Base-by-base conservation (phyloP, 164 flowering plant genomes). In the Pachysandra terminalis region DNA sequence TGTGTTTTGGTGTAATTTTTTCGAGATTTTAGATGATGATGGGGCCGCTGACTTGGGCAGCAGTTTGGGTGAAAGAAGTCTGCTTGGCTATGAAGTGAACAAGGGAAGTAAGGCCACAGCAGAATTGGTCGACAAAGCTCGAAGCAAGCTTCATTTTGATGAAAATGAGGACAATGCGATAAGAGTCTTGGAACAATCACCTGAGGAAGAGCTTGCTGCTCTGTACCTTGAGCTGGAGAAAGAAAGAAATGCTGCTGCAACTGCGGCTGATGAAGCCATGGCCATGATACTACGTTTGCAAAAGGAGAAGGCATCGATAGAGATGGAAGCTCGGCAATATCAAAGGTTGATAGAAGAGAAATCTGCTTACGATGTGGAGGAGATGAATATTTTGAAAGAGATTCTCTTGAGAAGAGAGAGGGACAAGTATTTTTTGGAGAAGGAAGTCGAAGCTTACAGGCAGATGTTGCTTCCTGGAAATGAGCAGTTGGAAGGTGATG, bases 241-340 rank as follows among this genome's bases (percentile, higher is more conserved):
- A 78, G 99, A 95, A 80, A 90, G 97, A 80, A 87, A 75, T 76
- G 91, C 98, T 63, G 92, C 98, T 74, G 93, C 97, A 28, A 67
- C 82, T 45, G 97, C 98, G 65, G 89, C 97, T 59, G 94, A 95
- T 74, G 99, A 95, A 81, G 91, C 99, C 59, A 86, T 92, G 98
- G 87, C 90, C 12, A 91, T 95, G 98, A 95, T 95, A 61, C 74
- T 83, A 68, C 96, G 97, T 32, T 80, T 95, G n/a, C 97, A 91
- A 74, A 83, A 86, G 84, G 98, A 95, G 76, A 92, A 92, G 80
- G 99, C 99, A 64, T 72, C 82, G 2, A 76, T 86, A 52, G 92
- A 89, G 77, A 87, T 95, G 96, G 96, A 90, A 71, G 89, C 93
- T 65, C 82, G 89, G 76, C 97, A 95, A 62, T 91, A 82, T 73